These are phyloP conservation scores for Acacia pycnantha DNA, from an alignment of 331 rosid genomes.

Conservation along the genomic window DNA sequence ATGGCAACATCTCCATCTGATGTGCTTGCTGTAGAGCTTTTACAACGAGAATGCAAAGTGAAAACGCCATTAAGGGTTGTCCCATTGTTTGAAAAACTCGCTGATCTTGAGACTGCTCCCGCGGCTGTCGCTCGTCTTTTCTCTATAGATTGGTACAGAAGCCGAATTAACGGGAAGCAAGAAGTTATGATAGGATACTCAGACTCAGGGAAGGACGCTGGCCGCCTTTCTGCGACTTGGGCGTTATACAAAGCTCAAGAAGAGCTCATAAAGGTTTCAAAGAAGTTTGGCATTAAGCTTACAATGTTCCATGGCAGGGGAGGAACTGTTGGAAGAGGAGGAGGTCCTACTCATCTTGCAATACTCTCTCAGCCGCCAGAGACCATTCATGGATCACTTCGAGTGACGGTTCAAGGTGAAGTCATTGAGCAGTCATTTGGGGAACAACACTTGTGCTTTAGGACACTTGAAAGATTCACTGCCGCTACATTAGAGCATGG, in stretches of 20 bases:
- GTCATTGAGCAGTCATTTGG: conserved; percentile 92
- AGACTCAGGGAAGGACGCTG: conserved; percentile 92
- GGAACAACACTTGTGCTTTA: conserved; percentile 87
- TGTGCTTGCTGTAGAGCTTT: conserved; percentile 87
- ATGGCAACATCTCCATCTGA: conserved; percentile 93
- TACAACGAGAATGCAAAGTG: conserved; percentile 82
- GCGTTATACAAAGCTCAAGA: conserved; percentile 86
- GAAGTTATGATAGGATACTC: conserved; percentile 97
- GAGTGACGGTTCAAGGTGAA: conserved; percentile 93
- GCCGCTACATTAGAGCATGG: conserved; percentile 97
- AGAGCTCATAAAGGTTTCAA: conserved; percentile 79
- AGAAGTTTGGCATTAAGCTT: conserved; percentile 72
- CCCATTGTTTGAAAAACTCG: conserved; percentile 89
- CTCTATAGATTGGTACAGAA: conserved; percentile 82
- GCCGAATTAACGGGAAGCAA: conserved; percentile 83
- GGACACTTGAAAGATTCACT: conserved; percentile 86
- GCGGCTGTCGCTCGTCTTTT: conserved; percentile 81
- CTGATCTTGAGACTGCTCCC: conserved; percentile 87
- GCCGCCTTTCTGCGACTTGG: conserved; percentile 91
- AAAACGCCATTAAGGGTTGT: conserved; percentile 76
- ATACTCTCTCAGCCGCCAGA: conserved; percentile 92
- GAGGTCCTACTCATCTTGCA: conserved; percentile 92
- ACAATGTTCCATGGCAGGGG: conserved; percentile 97
- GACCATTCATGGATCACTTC: conserved; percentile 82
- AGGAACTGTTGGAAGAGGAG: conserved; percentile 95